Percentiles rank a stretch among this genome's conserved stretches.
Conservation (phyloP, 2,329 filamentous ascomycete species). For the Neurospora crassa region DNA sequence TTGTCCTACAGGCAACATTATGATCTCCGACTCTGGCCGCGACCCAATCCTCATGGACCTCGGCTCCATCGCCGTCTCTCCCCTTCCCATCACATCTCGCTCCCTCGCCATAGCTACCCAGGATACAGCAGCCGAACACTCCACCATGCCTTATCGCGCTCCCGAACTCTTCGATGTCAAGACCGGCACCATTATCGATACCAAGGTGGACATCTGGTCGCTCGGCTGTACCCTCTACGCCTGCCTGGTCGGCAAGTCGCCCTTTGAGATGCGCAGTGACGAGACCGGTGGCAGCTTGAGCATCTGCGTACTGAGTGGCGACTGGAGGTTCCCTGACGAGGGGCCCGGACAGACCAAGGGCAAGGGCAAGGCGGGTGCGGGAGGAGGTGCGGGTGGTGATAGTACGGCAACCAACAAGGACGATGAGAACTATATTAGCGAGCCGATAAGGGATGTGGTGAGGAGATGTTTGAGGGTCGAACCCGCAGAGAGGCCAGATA, state of each 20-base stretch:
- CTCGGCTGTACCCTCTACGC: conserved; percentile 96
- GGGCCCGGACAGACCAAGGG: conserved; percentile 46
- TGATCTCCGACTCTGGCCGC: conserved; percentile 88
- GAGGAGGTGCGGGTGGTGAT: conserved; percentile 18
- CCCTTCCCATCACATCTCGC: conserved; percentile 80
- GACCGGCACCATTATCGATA: conserved; percentile 83
- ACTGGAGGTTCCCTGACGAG: conserved; percentile 95
- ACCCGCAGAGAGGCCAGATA: conserved; percentile 76
- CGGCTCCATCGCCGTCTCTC: conserved; percentile 79
- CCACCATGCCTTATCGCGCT: conserved; percentile 96
- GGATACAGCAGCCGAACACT: conserved; percentile 91
- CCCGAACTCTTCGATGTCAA: conserved; percentile 98
- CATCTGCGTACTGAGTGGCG: conserved; percentile 84
- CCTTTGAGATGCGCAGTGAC: conserved; percentile 91
- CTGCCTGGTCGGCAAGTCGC: conserved; percentile 90
- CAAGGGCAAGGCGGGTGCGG: conserved; percentile 20
- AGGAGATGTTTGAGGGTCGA: conserved; percentile 80
- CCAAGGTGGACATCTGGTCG: conserved; percentile 97
- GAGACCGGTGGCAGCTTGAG: conserved; percentile 91
- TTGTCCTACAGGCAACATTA: conserved; percentile 65
- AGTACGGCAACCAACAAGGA: conserved; percentile 19
- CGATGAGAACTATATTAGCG: conserved; percentile 56
- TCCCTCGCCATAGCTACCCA: conserved; percentile 87
- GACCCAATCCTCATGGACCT: conserved; percentile 96
- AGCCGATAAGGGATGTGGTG: conserved; percentile 78